Evolutionary conservation across 345 rosid genomes (phyloP).

Genomic region (Dipteronia dyeriana): DNA sequence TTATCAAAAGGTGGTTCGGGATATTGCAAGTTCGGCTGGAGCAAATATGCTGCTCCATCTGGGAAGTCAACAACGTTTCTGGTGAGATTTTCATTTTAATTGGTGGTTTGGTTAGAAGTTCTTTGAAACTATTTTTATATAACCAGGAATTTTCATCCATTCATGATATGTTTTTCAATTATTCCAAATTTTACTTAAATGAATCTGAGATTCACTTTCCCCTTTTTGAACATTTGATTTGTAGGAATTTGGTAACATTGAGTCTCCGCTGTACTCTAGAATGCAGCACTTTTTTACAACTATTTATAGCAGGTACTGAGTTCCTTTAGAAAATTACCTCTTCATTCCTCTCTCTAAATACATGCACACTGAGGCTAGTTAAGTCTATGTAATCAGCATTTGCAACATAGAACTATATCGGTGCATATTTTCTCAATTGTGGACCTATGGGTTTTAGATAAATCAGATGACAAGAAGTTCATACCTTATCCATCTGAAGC

Average conservation of each 20-base stretch:
- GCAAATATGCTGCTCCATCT: conserved; percentile 69
- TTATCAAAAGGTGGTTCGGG: conserved; percentile 80
- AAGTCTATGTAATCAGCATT: not conserved
- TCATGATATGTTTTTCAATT: conserved; percentile 6
- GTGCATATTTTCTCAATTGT: not conserved
- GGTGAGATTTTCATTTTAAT: conserved; percentile 43
- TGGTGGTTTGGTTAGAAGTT: conserved; percentile 5
- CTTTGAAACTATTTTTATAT: not conserved
- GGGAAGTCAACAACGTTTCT: conserved; percentile 78
- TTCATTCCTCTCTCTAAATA: not conserved
- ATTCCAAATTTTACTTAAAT: not conserved
- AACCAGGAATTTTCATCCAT: not conserved
- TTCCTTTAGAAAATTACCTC: not conserved
- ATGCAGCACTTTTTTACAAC: conserved; percentile 73
- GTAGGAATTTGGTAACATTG: conserved; percentile 94
- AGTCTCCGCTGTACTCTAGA: conserved; percentile 78
- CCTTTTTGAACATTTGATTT: conserved; percentile 19
- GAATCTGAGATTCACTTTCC: not conserved
- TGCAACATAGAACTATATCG: not conserved
- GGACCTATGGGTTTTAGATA: not conserved
- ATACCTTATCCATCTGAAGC: not conserved
- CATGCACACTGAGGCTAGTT: not conserved
- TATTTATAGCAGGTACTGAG: conserved; percentile 63
- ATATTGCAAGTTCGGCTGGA: conserved; percentile 93
- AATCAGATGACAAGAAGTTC: not conserved